A percentile compares a stretch with the other conserved stretches of the same genome.
phyloP scores from a whole-genome alignment of 2,329 filamentous ascomycete genomes.

The Penicillium digitatum region DNA sequence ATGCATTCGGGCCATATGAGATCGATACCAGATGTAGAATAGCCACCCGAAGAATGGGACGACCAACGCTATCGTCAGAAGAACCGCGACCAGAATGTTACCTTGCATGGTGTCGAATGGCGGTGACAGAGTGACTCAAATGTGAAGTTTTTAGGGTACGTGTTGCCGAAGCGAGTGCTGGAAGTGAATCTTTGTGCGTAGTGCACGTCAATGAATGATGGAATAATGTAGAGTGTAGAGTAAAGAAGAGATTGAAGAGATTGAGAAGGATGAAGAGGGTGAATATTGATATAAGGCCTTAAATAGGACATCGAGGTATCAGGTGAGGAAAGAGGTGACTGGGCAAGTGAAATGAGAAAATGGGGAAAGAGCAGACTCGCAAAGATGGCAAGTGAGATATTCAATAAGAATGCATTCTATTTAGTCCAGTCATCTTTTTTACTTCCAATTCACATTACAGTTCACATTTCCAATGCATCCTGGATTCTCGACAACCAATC shows the following conservation, averaged over 20 bases:
- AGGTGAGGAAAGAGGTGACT: not conserved
- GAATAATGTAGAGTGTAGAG: not conserved
- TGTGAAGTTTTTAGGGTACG: not conserved
- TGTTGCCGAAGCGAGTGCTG: not conserved
- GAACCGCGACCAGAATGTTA: slow-evolving; percentile 14
- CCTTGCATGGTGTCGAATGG: slow-evolving; percentile 10
- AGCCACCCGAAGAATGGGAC: slow-evolving; percentile 2
- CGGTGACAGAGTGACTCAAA: not conserved
- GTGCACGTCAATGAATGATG: not conserved
- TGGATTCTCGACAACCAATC: slow-evolving; percentile 33
- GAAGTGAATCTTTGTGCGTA: not conserved
- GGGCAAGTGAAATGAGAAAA: not conserved
- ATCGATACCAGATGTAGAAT: slow-evolving; percentile 6
- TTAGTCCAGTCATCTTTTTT: not conserved
- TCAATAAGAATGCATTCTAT: not conserved
- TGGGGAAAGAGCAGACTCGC: not conserved
- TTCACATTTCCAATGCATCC: slow-evolving; percentile 16
- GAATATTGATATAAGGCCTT: not conserved
- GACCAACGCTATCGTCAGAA: slow-evolving; percentile 8
- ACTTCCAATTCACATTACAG: not conserved
- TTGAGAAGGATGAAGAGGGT: not conserved
- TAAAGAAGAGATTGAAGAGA: not conserved
- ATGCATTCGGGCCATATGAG: not conserved
- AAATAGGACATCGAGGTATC: not conserved
- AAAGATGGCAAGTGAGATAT: not conserved